Conservation (phyloP, 1,139 yeast genomes). For the Meyerozyma elateridarum region DNA sequence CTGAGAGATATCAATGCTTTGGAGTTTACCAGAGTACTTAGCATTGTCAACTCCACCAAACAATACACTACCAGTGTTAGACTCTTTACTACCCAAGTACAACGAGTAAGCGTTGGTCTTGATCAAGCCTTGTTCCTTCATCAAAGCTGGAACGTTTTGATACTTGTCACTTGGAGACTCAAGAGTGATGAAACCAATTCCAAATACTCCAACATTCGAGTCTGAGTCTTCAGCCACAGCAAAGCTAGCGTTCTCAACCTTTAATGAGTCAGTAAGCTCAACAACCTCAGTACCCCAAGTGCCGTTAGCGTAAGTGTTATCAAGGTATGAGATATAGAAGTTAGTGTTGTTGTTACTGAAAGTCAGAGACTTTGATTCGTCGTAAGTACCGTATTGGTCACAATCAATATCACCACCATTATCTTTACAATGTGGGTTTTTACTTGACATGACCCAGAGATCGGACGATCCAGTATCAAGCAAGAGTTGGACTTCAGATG, state of each 20-base stretch:
- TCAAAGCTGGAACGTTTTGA: conserved; percentile 23
- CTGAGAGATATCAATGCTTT: conserved; percentile 16
- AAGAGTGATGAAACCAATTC: conserved; percentile 41
- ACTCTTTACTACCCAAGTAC: conserved; percentile 13
- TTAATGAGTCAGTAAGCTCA: conserved; percentile 15
- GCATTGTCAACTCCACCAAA: conserved; percentile 14
- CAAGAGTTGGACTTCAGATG: conserved; percentile 47
- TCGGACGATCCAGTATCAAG: conserved; percentile 71
- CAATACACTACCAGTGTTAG: conserved; percentile 8
- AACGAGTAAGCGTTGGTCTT: conserved; percentile 29
- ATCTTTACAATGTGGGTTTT: conserved; percentile 19
- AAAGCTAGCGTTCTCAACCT: conserved; percentile 39
- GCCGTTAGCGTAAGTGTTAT: conserved; percentile 30
- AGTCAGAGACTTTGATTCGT: conserved; percentile 40
- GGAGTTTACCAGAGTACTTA: conserved; percentile 12
- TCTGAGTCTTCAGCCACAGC: conserved; percentile 55
- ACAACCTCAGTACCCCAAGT: conserved; percentile 55
- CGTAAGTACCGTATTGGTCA: conserved; percentile 45
- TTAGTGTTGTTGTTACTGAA: conserved; percentile 42
- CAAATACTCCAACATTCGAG: conserved; percentile 55
- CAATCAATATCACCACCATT: conserved; percentile 27
- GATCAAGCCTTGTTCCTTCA: conserved; percentile 24
- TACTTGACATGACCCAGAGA: conserved; percentile 45
- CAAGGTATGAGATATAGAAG: conserved; percentile 29
- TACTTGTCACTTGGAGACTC: conserved; percentile 11